Conservation (phyloP, 2,329 filamentous ascomycete genomes). For the Corinectria fuckeliana region DNA sequence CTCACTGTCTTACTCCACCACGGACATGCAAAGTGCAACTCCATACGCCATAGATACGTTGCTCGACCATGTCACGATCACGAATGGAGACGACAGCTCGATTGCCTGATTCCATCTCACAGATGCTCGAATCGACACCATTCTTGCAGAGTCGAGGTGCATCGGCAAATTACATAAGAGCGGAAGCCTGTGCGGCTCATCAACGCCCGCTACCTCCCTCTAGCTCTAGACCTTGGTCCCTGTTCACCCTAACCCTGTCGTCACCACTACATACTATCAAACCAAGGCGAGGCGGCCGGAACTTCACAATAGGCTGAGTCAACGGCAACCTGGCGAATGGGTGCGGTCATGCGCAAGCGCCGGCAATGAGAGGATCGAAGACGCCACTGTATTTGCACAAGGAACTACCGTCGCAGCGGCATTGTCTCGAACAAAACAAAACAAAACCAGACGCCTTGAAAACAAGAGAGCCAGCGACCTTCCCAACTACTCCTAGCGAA, state of each 20-base stretch:
- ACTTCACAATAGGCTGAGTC: too few relatives aligned
- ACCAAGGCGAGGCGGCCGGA: too few relatives aligned
- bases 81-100: background rate
- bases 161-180: slow-evolving; percentile 11
- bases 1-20: background rate
- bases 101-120: background rate
- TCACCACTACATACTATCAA: slow-evolving; percentile 18
- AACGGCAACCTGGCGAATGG: too few relatives aligned
- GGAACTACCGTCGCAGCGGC: too few relatives aligned
- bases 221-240: background rate
- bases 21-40: background rate
- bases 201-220: slow-evolving; percentile 7
- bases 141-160: background rate
- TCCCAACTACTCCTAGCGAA: slow-evolving; percentile 8
- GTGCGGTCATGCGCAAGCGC: too few relatives aligned
- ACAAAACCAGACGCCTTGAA: too few relatives aligned
- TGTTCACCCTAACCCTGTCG: background rate
- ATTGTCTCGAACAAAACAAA: background rate
- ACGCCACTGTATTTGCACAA: background rate
- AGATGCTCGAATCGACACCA: background rate
- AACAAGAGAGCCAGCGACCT: slow-evolving; percentile 4
- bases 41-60: too few relatives aligned
- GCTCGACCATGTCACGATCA: background rate
- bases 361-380: background rate
- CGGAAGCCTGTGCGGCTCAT: slow-evolving; percentile 1